Conservation (phyloP, 805 yeast genomes). For the Saturnispora ahearnii region DNA sequence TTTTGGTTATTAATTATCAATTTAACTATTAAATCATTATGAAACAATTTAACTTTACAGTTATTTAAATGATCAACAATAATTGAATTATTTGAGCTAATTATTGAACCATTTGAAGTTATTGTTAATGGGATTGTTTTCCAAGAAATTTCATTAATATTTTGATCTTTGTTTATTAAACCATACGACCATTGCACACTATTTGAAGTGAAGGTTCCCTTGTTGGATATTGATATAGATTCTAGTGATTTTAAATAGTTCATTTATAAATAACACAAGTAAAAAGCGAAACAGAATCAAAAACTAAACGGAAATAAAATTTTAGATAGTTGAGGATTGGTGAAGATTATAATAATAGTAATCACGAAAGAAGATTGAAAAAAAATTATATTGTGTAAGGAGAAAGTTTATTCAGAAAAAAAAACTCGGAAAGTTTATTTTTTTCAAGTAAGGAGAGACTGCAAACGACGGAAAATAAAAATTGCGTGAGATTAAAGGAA, state of each 20-base stretch:
- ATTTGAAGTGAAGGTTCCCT: slow-evolving; percentile 6
- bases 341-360: too few species aligned
- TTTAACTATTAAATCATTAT: slow-evolving; percentile 30
- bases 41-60: slow-evolving; percentile 21
- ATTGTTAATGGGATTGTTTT: slow-evolving; percentile 18
- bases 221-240: neutral
- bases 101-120: slow-evolving; percentile 21
- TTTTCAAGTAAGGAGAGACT: too few species aligned
- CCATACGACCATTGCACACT: slow-evolving; percentile 9
- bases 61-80: slow-evolving; percentile 23
- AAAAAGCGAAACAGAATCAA: neutral
- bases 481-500: too few species aligned
- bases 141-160: slow-evolving; percentile 15
- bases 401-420: too few species aligned
- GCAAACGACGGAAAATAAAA: too few species aligned
- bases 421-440: too few species aligned
- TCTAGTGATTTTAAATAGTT: neutral
- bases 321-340: neutral
- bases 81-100: slow-evolving; percentile 15
- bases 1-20: slow-evolving; percentile 31
- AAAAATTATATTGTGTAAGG: too few species aligned
- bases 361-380: too few species aligned
- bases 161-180: neutral
- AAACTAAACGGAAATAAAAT: neutral
- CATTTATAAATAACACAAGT: neutral